phyloP scores from a whole-genome alignment of 371 early-diverging fungal species.

The Mortierella sp. region DNA sequence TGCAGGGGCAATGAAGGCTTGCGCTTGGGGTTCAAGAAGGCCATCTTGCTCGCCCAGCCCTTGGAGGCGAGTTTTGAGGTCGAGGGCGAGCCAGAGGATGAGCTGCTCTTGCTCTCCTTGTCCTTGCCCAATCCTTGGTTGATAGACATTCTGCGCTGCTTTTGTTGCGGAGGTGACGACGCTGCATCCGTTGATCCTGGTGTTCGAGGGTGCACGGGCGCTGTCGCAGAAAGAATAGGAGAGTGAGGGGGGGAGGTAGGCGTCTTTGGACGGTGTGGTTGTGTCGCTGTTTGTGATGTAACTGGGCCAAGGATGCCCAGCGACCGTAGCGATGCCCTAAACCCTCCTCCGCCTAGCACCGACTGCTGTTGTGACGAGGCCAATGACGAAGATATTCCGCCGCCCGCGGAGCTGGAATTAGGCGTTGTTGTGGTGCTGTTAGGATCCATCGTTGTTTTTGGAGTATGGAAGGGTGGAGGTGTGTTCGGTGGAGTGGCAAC shows the following conservation, averaged over 20 bases:
- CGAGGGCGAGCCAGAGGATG: slow-evolving; percentile 1
- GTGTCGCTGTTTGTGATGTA: neutral
- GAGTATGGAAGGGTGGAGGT: slow-evolving; percentile 5
- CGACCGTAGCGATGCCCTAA: slow-evolving; percentile 19
- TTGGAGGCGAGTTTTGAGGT: slow-evolving; percentile 21
- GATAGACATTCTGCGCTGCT: neutral
- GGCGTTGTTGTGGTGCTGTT: slow-evolving; percentile 12
- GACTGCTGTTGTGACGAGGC: slow-evolving; percentile 9
- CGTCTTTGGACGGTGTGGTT: neutral
- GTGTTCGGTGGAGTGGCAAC: slow-evolving; percentile 10
- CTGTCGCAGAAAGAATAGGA: neutral
- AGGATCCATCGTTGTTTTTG: slow-evolving; percentile 2
- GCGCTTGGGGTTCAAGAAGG: slow-evolving; percentile 22
- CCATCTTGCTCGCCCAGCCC: slow-evolving; percentile 24
- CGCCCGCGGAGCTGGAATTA: neutral
- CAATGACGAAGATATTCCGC: slow-evolving; percentile 3
- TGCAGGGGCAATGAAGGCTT: slow-evolving; percentile 12
- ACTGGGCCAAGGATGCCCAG: slow-evolving; percentile 8
- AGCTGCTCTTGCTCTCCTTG: neutral
- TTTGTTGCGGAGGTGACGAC: neutral
- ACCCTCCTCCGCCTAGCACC: neutral
- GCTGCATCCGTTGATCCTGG: neutral
- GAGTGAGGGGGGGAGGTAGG: neutral
- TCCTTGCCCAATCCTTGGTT: neutral
- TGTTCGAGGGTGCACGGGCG: neutral